Evolutionary conservation across 78 protist genomes (phyloP), one percentile per base, ranked within the genome.

Genomic region (Mastigamoeba balamuthi): DNA sequence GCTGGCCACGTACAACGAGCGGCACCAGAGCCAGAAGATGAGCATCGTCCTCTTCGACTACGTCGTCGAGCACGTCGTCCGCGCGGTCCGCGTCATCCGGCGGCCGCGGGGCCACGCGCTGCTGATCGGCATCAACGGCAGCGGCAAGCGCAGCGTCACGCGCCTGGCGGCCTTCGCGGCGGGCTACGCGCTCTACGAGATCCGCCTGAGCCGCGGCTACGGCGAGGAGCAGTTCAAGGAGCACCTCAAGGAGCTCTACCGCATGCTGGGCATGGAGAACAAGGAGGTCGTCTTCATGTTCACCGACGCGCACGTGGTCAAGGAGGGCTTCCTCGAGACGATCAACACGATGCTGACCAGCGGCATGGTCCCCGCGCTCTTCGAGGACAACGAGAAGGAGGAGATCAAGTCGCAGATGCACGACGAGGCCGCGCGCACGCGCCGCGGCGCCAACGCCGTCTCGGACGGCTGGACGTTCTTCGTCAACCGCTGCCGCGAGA

Each of bases 51-150:
- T 95, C 77, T 92, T 92, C 75, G 6, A 63, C 6, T 89, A 87
- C 64, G 94, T 91, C 28, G 30, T 92, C 1, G 92, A 85, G 67
- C 95, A 95, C 74, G 87, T 92, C 4, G 0, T 74, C 17, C 78
- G 98, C 29, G 90, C 92, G 35, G 2, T 43, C 10, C 89, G 98
- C 3, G 69, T 92, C 38, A 37, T 95, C n/a, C 71, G 89, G 4
- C 93, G 77, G 66, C 92, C 94, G 10, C 66, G 37, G 39, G 96
- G 96, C 65, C 92, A 96, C 39, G 90, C 91, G 0, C 72, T 96
- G 68, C 82, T 94, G 43, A 86, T 96, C 9, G 99, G 99, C 28
- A 91, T 94, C 29, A 92, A 94, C 3, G 99, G 99, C 25, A 72
- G 92, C 6, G 99, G 99, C 6, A 72, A 94, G 25, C 86, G 79